A percentile compares a stretch with the other conserved stretches of the same genome.
These are phyloP conservation scores for Boletus semigastroideus DNA, from an alignment of 1,284 basidiomycete genomes.

Conservation along the genomic window DNA sequence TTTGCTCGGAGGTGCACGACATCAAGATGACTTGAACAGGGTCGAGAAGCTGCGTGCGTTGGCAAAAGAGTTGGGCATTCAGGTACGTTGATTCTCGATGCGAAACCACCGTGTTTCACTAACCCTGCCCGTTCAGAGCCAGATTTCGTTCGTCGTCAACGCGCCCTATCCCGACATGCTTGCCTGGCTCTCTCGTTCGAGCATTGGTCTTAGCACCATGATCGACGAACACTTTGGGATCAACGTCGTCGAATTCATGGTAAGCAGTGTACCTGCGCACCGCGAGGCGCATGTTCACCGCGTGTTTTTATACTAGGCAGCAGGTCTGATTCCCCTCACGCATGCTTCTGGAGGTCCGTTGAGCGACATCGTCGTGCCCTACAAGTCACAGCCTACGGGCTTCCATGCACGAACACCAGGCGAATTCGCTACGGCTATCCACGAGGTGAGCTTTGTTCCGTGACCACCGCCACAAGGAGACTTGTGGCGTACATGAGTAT, in stretches of 20 bases:
- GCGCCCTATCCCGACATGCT: conserved; percentile 77
- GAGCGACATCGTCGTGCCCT: conserved; percentile 87
- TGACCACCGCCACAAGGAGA: background rate
- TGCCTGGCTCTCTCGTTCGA: conserved; percentile 66
- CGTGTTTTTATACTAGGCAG: conserved; percentile 59
- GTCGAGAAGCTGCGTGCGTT: conserved; percentile 63
- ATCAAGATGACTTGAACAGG: conserved; percentile 71
- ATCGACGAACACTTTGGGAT: conserved; percentile 99
- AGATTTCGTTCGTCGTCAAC: conserved; percentile 83
- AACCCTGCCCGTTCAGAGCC: conserved; percentile 42
- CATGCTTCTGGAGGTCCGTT: conserved; percentile 94
- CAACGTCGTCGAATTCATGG: conserved; percentile 98
- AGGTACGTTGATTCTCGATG: conserved; percentile 41
- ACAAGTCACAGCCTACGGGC: conserved; percentile 54
- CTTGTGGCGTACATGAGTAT: conserved; percentile 4
- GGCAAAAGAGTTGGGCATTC: conserved; percentile 62
- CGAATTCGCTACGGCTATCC: conserved; percentile 72
- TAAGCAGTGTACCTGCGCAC: conserved; percentile 35
- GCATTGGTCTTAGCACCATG: conserved; percentile 95
- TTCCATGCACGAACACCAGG: conserved; percentile 77
- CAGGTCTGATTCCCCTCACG: conserved; percentile 89
- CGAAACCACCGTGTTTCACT: background rate
- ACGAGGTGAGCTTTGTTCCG: conserved; percentile 46
- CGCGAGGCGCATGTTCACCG: conserved; percentile 11
- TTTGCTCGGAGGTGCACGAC: conserved; percentile 84